Base-by-base conservation (phyloP, 306 rosid genomes). In the Cucurbita ficifolia region DNA sequence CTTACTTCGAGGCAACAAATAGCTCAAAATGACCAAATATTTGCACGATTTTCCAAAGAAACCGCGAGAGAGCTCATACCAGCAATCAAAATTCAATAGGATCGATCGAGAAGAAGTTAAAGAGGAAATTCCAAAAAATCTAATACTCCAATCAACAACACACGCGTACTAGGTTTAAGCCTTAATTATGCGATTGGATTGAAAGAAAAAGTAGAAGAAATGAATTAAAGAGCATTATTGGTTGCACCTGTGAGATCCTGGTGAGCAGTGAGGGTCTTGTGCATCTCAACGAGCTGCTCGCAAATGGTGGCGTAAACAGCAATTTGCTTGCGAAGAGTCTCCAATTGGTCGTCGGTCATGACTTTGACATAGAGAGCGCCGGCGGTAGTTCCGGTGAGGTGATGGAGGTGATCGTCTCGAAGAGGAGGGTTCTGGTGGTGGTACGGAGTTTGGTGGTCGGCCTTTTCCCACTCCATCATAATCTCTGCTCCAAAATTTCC, bases 301-400 rank as follows among this genome's bases (percentile, higher is more conserved):
- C 92, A 94, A 22, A 94, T 91, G 73, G 90, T 67, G 55, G 86
- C 89, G 81, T 94, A 94, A 67, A 84, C 87, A 0, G 97, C 89
- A 59, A 94, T 94, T 63, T 94, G 97, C 75, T 94, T 83, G 59
- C 99, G 79, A 5, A 94, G 90, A 75, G 97, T 91, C 68, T 94
- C 97, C 79, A 94, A 78, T 63, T 94, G 99, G 14, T 88, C 97
- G 77, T 94, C 99, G 3, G 99, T 94, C 99, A 94, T 94, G 12
- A 94, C 99, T 60, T 91, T 89, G 58, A 94, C 95, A 76, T 82
- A 89, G 85, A 86, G 71, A 49, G 77, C 76, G 22, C 88, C 85
- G 17, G 83, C 75, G 52, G 73, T 84, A 6, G 75, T 82, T 2
- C 59, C 79, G 60, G 77, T 79, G 3, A 62, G 70, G 4, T 57